Base-by-base conservation (phyloP, 306 rosid species). In the Senna tora region DNA sequence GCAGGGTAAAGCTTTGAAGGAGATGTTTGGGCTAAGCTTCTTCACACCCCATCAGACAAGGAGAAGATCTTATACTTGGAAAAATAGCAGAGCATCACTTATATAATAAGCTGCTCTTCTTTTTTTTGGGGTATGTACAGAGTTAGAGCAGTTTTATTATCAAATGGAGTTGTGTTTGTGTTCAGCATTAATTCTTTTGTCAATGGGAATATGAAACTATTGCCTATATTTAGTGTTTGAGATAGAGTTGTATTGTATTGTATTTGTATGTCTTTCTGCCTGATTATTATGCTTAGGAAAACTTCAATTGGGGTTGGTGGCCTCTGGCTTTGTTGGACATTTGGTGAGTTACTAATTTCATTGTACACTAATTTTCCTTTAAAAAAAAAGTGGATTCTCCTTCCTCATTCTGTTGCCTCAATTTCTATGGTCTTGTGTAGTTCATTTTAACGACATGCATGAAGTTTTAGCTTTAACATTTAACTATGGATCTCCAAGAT, bases 1-100 rank as follows among this genome's bases (percentile, higher is more conserved):
- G 79, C 86, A 82, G 72, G 99, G 96, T 12, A 84, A 80, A 62
- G 90, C 89, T 54, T 84, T 91, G 9, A 94, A 88, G 87, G 99
- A 88, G 85, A 94, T 91, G 95, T 91, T 91, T 74, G 99, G 99
- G 17, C 93, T 94, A 38, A 94, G 96, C 82, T 94, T 89, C 77
- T 94, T 87, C 76, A 79, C 96, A 10, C 90, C 93, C 22, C 79
- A 85, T 9, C 81, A 75, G 52, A 28, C 85, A 6, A 82, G 60
- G 53, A 75, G 97, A 7, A 87, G 92, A 76, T 83, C 88, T 33
- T 83, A 59, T 63, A 78, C 84, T 62, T 94, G 97, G 97, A 88
- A 56, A 84, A 89, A 65, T 79, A 86, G 83, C 75, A 74, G 64
- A 78, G 61, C 82, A 7, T 82, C 96, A 30, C 87, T 85, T 58